phyloP scores from a whole-genome alignment of 345 rosid genomes.

The Arabis alpina region DNA sequence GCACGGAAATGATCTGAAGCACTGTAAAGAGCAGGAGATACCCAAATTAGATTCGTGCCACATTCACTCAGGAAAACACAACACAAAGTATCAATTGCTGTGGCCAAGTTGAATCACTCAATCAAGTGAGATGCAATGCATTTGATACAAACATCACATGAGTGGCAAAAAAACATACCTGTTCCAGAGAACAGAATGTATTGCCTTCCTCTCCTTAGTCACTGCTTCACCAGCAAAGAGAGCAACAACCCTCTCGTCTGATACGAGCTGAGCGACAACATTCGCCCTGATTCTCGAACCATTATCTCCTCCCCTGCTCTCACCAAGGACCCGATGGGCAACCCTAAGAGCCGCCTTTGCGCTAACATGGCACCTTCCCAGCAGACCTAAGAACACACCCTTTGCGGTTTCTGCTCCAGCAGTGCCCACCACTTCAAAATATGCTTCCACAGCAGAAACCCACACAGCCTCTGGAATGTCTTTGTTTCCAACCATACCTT shows the following conservation, averaged over 20 bases:
- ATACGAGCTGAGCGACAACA: slow-evolving; percentile 74
- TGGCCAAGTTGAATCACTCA: slow-evolving; percentile 7
- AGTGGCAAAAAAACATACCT: slow-evolving; percentile 51
- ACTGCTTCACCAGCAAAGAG: slow-evolving; percentile 63
- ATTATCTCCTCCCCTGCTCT: slow-evolving; percentile 53
- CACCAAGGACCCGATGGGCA: slow-evolving; percentile 66
- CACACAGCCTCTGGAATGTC: slow-evolving; percentile 92
- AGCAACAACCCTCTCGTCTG: slow-evolving; percentile 83
- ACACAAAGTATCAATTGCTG: neutral
- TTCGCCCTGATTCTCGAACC: slow-evolving; percentile 65
- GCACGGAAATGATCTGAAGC: slow-evolving; percentile 74
- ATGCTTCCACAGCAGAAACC: slow-evolving; percentile 92
- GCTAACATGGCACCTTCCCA: slow-evolving; percentile 88
- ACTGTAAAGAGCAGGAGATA: slow-evolving; percentile 50
- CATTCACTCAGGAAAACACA: slow-evolving; percentile 7
- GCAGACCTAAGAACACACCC: slow-evolving; percentile 79
- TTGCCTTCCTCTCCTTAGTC: slow-evolving; percentile 69
- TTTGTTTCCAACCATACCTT: slow-evolving; percentile 77
- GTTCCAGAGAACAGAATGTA: slow-evolving; percentile 93
- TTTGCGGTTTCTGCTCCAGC: slow-evolving; percentile 92
- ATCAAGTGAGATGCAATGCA: slow-evolving; percentile 6
- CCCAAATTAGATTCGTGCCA: slow-evolving; percentile 24
- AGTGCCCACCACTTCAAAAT: slow-evolving; percentile 85
- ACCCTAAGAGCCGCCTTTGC: slow-evolving; percentile 82
- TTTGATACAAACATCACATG: slow-evolving; percentile 12